phyloP scores from a whole-genome alignment of 2,329 filamentous ascomycete genomes.

The Diplodia scrobiculata region DNA sequence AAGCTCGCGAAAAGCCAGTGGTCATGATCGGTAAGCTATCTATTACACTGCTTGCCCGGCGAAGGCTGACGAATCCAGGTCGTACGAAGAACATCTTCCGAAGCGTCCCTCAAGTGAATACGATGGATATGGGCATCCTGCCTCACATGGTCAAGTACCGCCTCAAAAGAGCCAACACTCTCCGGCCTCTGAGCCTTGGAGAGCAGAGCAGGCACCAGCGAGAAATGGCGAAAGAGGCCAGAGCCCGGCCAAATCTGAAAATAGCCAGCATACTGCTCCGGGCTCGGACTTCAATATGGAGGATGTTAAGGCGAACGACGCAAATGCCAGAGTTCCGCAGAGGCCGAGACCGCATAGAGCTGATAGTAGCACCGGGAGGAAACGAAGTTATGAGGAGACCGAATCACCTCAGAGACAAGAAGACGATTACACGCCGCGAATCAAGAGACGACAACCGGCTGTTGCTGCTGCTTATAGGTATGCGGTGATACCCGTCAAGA shows the following conservation, averaged over 20 bases:
- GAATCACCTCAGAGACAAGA: constrained; percentile 39
- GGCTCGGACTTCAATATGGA: constrained; percentile 43
- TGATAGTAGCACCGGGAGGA: constrained; percentile 41
- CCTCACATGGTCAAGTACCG: constrained; percentile 30
- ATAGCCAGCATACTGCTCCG: constrained; percentile 41
- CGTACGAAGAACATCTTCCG: not conserved
- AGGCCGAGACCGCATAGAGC: constrained; percentile 36
- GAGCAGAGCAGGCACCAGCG: constrained; percentile 31
- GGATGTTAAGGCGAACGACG: constrained; percentile 21
- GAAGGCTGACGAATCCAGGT: not conserved
- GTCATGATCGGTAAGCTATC: constrained; percentile 1
- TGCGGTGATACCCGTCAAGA: not conserved
- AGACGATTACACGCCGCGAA: constrained; percentile 42
- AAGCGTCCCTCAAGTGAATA: not conserved
- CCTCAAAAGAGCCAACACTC: constrained; percentile 33
- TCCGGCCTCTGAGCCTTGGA: constrained; percentile 34
- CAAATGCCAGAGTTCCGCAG: constrained; percentile 31
- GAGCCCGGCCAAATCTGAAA: constrained; percentile 42
- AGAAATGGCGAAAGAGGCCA: constrained; percentile 35
- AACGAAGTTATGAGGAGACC: constrained; percentile 44
- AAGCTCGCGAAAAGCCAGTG: not conserved
- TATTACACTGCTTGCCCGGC: not conserved
- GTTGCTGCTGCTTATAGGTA: constrained; percentile 44
- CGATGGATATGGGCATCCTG: not conserved
- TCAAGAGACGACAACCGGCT: constrained; percentile 41